Evolutionary conservation across 352 stramenopile species (phyloP).

Genomic region (Vaucheria bursata): DNA sequence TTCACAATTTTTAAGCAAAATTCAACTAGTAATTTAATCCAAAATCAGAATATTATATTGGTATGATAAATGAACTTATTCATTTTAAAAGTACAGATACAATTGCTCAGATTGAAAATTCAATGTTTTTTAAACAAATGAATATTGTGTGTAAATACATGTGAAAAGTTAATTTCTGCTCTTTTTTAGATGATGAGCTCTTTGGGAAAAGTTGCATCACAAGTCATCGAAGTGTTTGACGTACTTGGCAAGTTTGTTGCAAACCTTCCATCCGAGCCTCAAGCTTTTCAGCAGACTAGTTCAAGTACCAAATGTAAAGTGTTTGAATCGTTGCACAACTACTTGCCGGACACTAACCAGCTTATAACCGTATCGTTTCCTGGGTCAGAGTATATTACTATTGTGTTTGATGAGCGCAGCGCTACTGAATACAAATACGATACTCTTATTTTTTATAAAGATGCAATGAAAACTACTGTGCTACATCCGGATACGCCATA

Average conservation of each 20-base stretch:
- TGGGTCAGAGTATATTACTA: slow-evolving; percentile 60
- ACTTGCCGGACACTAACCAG: slow-evolving; percentile 53
- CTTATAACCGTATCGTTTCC: slow-evolving; percentile 62
- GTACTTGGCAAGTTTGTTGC: slow-evolving; percentile 2
- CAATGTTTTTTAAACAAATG: too few relatives aligned
- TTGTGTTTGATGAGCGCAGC: slow-evolving; percentile 66
- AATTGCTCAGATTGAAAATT: too few relatives aligned
- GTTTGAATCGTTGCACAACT: slow-evolving; percentile 41
- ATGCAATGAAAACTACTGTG: background rate
- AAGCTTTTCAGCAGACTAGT: too few relatives aligned
- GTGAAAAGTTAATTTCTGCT: slow-evolving; percentile 16
- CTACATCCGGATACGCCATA: background rate
- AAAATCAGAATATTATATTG: too few relatives aligned
- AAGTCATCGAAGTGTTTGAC: background rate
- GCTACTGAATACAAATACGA: slow-evolving; percentile 47
- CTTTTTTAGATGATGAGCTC: background rate
- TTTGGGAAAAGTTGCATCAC: background rate
- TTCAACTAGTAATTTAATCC: too few relatives aligned
- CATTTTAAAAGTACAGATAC: too few relatives aligned
- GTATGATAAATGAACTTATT: too few relatives aligned
- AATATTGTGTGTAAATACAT: too few relatives aligned
- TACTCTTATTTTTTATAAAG: slow-evolving; percentile 35
- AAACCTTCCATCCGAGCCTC: background rate
- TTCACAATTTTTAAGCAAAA: too few relatives aligned
- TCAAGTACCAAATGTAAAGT: slow-evolving; percentile 14